Conservation (phyloP, 2,329 filamentous ascomycete genomes). For the Zalaria obscura region DNA sequence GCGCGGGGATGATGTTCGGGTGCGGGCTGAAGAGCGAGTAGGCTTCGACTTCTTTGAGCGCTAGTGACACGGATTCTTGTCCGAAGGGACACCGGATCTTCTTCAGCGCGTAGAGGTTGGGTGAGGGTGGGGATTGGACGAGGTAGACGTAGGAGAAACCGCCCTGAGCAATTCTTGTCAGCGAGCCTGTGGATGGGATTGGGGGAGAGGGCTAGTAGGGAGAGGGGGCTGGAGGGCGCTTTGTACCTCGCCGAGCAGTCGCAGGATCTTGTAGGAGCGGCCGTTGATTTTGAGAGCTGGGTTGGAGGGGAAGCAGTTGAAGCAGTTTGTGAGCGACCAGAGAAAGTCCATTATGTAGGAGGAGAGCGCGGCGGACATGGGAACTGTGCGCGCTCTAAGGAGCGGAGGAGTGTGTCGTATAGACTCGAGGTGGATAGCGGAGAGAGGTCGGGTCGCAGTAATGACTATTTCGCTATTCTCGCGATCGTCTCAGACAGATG, state of each 20-base stretch:
- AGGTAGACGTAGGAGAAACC: conserved; percentile 99
- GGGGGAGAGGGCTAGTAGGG: conserved; percentile 1
- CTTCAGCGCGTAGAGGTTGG: conserved; percentile 84
- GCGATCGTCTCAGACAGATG: too few relatives aligned
- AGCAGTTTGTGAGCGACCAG: conserved; percentile 85
- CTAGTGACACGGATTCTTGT: conserved; percentile 85
- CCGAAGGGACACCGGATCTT: conserved; percentile 98
- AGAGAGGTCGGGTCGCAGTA: too few relatives aligned
- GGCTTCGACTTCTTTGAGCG: conserved; percentile 93
- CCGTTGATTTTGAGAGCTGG: conserved; percentile 92
- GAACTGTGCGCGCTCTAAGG: neutral
- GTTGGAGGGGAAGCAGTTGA: conserved; percentile 90
- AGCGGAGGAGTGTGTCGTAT: too few relatives aligned
- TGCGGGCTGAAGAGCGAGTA: conserved; percentile 79
- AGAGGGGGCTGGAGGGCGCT: neutral
- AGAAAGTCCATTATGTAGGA: conserved; percentile 71
- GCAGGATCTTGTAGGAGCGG: conserved; percentile 88
- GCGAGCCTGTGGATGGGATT: neutral
- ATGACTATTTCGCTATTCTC: too few relatives aligned
- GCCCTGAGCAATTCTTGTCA: conserved; percentile 40
- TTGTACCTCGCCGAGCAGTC: conserved; percentile 74
- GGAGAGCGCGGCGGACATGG: conserved; percentile 13
- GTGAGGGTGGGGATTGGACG: conserved; percentile 75
- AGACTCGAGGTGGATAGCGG: too few relatives aligned
- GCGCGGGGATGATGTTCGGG: conserved; percentile 71